These are phyloP conservation scores for Chlamydomonas incerta DNA, from an alignment of 139 green algal species.

Conservation along the genomic window DNA sequence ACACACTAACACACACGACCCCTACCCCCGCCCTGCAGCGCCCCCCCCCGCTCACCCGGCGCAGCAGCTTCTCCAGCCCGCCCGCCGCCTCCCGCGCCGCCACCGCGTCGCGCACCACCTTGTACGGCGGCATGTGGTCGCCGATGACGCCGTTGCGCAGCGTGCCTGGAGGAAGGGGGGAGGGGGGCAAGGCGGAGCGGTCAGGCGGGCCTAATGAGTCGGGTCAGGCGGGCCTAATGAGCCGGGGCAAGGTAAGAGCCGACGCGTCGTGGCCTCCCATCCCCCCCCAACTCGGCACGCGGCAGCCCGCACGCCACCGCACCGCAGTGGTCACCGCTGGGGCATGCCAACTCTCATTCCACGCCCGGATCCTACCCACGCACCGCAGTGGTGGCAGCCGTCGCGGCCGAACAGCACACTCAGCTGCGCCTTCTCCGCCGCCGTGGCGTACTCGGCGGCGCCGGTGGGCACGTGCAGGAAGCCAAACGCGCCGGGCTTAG, in stretches of 20 bases:
- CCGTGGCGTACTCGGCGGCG: slow-evolving; percentile 21
- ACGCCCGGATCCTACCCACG: no score
- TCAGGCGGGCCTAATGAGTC: no score
- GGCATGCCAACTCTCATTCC: no score
- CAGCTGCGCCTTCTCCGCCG: slow-evolving; percentile 41
- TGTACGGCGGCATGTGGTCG: slow-evolving; percentile 39
- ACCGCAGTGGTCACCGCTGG: no score
- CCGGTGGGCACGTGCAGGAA: slow-evolving; percentile 14
- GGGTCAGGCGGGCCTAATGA: no score
- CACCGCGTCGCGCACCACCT: slow-evolving; percentile 10
- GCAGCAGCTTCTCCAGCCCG: background rate
- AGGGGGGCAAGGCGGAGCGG: background rate
- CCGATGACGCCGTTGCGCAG: slow-evolving; percentile 32
- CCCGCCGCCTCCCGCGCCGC: slow-evolving; percentile 24
- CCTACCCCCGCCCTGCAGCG: no score
- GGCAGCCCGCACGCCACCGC: no score
- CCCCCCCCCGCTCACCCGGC: background rate
- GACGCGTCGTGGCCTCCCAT: no score
- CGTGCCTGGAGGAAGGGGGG: background rate
- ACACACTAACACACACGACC: no score
- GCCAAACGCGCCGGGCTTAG: slow-evolving; percentile 23
- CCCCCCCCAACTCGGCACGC: no score
- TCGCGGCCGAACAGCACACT: slow-evolving; percentile 11
- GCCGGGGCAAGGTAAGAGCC: no score
- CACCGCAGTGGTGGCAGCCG: slow-evolving; percentile 43